These are phyloP conservation scores for Benincasa hispida DNA, from an alignment of 306 rosid species.

Conservation along the genomic window DNA sequence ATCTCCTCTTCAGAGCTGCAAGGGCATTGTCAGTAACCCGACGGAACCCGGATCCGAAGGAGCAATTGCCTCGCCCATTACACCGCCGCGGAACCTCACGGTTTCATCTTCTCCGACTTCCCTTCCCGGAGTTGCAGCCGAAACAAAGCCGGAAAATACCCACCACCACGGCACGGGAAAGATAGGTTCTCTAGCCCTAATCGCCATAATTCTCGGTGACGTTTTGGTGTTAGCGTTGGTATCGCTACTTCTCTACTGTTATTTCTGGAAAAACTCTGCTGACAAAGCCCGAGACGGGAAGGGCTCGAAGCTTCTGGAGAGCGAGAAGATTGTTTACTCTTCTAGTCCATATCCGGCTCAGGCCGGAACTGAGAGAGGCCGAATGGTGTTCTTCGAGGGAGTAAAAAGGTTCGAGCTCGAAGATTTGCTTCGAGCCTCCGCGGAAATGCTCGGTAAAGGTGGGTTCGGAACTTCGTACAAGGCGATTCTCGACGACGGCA, in stretches of 20 bases:
- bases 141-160: slow-evolving; percentile 3
- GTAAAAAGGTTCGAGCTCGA: slow-evolving; percentile 63
- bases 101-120: slow-evolving; percentile 66
- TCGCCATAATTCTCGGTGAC: slow-evolving; percentile 59
- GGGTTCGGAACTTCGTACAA: slow-evolving; percentile 77
- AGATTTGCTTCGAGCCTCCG: slow-evolving; percentile 71
- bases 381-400: slow-evolving; percentile 80
- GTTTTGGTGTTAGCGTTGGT: slow-evolving; percentile 35
- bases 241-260: slow-evolving; percentile 57
- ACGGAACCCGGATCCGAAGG: slow-evolving; percentile 63
- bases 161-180: slow-evolving; percentile 17
- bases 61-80: slow-evolving; percentile 54
- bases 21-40: slow-evolving; percentile 24
- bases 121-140: slow-evolving; percentile 19
- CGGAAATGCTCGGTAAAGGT: slow-evolving; percentile 89
- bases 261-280: slow-evolving; percentile 37
- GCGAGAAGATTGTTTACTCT: slow-evolving; percentile 66
- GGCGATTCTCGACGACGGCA: slow-evolving; percentile 77
- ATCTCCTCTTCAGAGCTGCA: slow-evolving; percentile 37
- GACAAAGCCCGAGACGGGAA: slow-evolving; percentile 31
- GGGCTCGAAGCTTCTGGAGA: slow-evolving; percentile 39
- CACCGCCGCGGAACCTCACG: slow-evolving; percentile 17
- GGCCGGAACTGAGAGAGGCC: slow-evolving; percentile 38
- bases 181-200: slow-evolving; percentile 33
- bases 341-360: slow-evolving; percentile 77